phyloP scores from a whole-genome alignment of 257 asterid genomes.

The Euphrasia confusa region DNA sequence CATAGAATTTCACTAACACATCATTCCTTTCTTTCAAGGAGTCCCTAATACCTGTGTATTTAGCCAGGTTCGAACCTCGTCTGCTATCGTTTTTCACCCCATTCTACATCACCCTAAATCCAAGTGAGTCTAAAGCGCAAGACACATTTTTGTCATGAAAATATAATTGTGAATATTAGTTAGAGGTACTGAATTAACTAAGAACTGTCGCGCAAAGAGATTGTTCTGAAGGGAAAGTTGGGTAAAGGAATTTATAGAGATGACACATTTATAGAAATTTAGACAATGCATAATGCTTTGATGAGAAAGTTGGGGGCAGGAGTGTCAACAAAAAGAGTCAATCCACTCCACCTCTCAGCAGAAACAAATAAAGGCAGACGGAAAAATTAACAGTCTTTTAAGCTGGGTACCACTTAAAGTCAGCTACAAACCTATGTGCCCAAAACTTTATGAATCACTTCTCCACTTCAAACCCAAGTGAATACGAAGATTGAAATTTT shows the following conservation, averaged over 20 bases:
- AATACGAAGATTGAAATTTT: neutral
- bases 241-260: neutral
- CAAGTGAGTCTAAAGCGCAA: constrained; percentile 12
- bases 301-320: no score
- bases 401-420: neutral
- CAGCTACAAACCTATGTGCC: neutral
- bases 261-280: no score
- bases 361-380: no score
- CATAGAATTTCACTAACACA: neutral
- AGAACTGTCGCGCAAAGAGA: neutral
- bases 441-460: constrained; percentile 4
- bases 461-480: neutral
- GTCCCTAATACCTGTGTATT: neutral
- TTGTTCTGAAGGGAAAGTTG: constrained; percentile 10
- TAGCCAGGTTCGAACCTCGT: neutral
- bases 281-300: neutral
- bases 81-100: neutral
- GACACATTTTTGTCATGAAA: constrained; percentile 9
- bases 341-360: neutral
- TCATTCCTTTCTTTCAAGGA: neutral
- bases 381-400: neutral
- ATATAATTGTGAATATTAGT: neutral
- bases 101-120: constrained; percentile 4
- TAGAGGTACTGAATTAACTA: constrained; percentile 1
- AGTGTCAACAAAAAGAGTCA: neutral